phyloP scores from a whole-genome alignment of 257 asterid species.

The Pogostemon cablin region DNA sequence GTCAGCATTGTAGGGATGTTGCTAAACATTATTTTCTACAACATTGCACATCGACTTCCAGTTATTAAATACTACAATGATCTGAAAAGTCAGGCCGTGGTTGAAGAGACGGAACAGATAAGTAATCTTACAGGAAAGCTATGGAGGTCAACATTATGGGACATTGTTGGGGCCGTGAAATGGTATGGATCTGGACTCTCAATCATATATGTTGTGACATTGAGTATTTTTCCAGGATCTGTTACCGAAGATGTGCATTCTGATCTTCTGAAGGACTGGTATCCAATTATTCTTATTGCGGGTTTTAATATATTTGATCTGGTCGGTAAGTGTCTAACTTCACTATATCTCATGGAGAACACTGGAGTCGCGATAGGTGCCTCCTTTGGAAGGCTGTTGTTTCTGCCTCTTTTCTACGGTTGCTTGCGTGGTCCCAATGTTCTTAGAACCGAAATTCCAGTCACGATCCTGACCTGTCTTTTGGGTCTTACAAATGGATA shows the following conservation, averaged over 20 bases:
- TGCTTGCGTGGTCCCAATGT: slow-evolving; percentile 89
- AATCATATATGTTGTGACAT: slow-evolving; percentile 70
- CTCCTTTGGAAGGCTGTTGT: slow-evolving; percentile 69
- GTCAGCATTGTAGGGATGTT: slow-evolving; percentile 74
- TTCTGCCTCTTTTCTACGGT: slow-evolving; percentile 76
- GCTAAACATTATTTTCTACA: slow-evolving; percentile 70
- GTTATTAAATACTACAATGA: slow-evolving; percentile 69
- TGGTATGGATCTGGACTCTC: slow-evolving; percentile 75
- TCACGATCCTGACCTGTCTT: slow-evolving; percentile 73
- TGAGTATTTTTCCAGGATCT: slow-evolving; percentile 88
- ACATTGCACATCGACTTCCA: slow-evolving; percentile 78
- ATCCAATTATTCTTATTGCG: slow-evolving; percentile 74
- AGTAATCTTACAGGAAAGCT: slow-evolving; percentile 66
- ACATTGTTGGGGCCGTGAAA: slow-evolving; percentile 70
- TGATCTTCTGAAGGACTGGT: slow-evolving; percentile 72
- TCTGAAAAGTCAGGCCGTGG: slow-evolving; percentile 63
- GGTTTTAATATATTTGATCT: slow-evolving; percentile 80
- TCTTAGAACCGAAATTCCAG: slow-evolving; percentile 81
- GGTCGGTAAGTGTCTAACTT: slow-evolving; percentile 71
- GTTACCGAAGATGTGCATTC: slow-evolving; percentile 95
- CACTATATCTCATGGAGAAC: slow-evolving; percentile 60
- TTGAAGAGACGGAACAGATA: slow-evolving; percentile 67
- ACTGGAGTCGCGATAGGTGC: slow-evolving; percentile 67
- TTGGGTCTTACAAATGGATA: slow-evolving; percentile 90
- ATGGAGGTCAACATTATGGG: slow-evolving; percentile 75